Evolutionary conservation across 73 alveolate species (phyloP).

Genomic region (Blepharisma stoltei): DNA sequence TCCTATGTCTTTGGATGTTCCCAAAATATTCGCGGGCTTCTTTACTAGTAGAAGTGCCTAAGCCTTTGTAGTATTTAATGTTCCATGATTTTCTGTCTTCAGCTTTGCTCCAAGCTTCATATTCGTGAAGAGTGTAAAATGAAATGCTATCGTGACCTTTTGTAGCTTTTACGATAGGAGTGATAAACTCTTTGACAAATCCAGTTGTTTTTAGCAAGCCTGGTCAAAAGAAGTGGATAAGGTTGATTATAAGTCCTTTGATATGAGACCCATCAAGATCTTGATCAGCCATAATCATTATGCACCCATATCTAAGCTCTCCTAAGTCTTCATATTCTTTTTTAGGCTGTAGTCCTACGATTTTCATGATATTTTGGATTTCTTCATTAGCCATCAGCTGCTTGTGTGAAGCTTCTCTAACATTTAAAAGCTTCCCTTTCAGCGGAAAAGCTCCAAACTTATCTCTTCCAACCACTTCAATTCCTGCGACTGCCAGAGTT

Average conservation of each 20-base stretch:
- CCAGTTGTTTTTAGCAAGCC: conserved; percentile 83
- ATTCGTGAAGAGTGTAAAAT: conserved; percentile 96
- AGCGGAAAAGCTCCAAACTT: conserved; percentile 98
- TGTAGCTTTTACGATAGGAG: conserved; percentile 98
- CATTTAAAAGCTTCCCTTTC: conserved; percentile 97
- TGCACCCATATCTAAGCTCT: conserved; percentile 95
- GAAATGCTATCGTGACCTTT: conserved; percentile 58
- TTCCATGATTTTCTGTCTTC: conserved; percentile 73
- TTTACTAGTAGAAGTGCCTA: conserved; percentile 97
- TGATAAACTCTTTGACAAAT: conserved; percentile 95
- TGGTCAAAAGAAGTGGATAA: conserved; percentile 98
- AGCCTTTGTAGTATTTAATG: conserved; percentile 99
- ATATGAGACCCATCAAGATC: conserved; percentile 99
- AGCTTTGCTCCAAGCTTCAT: conserved; percentile 80
- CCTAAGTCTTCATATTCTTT: conserved; percentile 83
- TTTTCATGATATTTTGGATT: conserved; percentile 92
- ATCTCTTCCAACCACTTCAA: conserved; percentile 98
- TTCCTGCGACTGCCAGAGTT: conserved; percentile 98
- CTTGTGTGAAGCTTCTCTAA: conserved; percentile 89
- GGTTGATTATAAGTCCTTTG: conserved; percentile 97
- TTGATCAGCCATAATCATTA: conserved; percentile 99
- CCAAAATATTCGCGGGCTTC: conserved; percentile 98
- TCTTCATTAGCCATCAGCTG: conserved; percentile 92
- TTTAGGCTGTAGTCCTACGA: conserved; percentile 91
- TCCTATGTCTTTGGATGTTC: conserved; percentile 76